Conservation (phyloP, 1,284 basidiomycete species). For the Mixia osmundae region DNA sequence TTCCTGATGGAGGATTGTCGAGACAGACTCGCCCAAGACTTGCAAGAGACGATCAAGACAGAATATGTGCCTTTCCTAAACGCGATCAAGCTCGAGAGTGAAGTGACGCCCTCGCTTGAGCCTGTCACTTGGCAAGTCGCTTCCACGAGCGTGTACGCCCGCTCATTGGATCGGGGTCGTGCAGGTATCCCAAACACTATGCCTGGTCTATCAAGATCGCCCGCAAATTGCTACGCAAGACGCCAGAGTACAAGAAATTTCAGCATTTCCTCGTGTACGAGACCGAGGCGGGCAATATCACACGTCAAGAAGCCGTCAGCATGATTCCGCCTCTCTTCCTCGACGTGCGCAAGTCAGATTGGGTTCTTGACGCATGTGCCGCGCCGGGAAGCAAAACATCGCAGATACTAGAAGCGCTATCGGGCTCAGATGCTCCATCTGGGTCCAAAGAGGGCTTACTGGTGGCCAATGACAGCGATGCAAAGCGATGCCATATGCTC, state of each 20-base stretch:
- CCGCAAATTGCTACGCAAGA: conserved; percentile 70
- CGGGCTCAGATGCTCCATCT: conserved; percentile 1
- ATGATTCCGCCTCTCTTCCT: conserved; percentile 94
- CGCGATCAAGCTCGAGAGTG: conserved; percentile 53
- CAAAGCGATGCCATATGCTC: conserved; percentile 84
- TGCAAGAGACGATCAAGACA: conserved; percentile 48
- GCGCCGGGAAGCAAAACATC: conserved; percentile 95
- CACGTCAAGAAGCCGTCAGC: conserved; percentile 89
- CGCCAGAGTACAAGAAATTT: conserved; percentile 83
- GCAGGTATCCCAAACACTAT: conserved; percentile 75
- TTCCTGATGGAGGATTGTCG: conserved; percentile 4
- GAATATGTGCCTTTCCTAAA: conserved; percentile 53
- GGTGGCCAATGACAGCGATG: conserved; percentile 75
- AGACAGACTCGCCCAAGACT: conserved; percentile 39
- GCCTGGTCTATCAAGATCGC: conserved; percentile 91
- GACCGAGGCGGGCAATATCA: conserved; percentile 96
- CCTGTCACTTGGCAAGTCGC: conserved; percentile 76
- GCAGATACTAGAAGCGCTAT: conserved; percentile 65
- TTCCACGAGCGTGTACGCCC: no score
- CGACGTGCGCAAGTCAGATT: conserved; percentile 76
- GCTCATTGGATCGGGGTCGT: no score
- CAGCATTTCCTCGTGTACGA: conserved; percentile 94
- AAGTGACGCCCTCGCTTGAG: conserved; percentile 48
- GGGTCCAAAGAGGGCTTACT: conserved; percentile 52
- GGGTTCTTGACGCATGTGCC: conserved; percentile 25